These are phyloP conservation scores for Psilocybe subaeruginosa DNA, from an alignment of 768 basidiomycete genomes.

Conservation along the genomic window DNA sequence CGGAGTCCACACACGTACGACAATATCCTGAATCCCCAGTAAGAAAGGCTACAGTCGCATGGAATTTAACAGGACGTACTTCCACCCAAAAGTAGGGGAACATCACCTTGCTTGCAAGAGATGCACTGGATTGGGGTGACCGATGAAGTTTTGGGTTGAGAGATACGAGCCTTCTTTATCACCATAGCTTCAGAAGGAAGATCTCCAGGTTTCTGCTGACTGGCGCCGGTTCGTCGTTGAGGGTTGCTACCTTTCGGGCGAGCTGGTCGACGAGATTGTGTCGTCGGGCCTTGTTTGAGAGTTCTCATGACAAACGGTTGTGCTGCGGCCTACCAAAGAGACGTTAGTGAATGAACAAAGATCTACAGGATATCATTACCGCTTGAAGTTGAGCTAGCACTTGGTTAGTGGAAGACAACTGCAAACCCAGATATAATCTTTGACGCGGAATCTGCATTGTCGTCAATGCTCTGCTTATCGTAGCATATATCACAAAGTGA, in stretches of 20 bases:
- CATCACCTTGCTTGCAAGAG: constrained; percentile 66
- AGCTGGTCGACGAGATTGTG: constrained; percentile 26
- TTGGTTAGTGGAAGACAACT: constrained; percentile 57
- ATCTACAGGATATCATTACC: constrained; percentile 37
- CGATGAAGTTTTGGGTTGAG: constrained; percentile 15
- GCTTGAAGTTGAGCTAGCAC: constrained; percentile 61
- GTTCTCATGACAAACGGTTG: constrained; percentile 56
- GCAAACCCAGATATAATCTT: constrained; percentile 59
- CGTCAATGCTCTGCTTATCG: neutral
- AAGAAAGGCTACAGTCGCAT: neutral
- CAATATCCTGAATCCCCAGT: constrained; percentile 55
- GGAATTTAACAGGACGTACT: constrained; percentile 46
- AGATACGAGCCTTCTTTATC: constrained; percentile 17
- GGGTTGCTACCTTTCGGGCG: constrained; percentile 29
- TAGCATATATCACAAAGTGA: neutral
- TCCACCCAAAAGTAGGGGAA: constrained; percentile 77
- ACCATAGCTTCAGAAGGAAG: constrained; percentile 8
- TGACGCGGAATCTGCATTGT: constrained; percentile 40
- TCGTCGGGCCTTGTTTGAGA: constrained; percentile 53
- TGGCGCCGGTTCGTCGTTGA: constrained; percentile 25
- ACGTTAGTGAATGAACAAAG: neutral
- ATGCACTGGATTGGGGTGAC: constrained; percentile 48
- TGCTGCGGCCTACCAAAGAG: constrained; percentile 40
- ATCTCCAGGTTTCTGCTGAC: constrained; percentile 3
- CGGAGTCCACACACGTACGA: constrained; percentile 65